Percentiles rank a stretch among this genome's conserved stretches.
phyloP scores from a whole-genome alignment of 2,329 filamentous ascomycete species.

The Lasiodiplodia gonubiensis region DNA sequence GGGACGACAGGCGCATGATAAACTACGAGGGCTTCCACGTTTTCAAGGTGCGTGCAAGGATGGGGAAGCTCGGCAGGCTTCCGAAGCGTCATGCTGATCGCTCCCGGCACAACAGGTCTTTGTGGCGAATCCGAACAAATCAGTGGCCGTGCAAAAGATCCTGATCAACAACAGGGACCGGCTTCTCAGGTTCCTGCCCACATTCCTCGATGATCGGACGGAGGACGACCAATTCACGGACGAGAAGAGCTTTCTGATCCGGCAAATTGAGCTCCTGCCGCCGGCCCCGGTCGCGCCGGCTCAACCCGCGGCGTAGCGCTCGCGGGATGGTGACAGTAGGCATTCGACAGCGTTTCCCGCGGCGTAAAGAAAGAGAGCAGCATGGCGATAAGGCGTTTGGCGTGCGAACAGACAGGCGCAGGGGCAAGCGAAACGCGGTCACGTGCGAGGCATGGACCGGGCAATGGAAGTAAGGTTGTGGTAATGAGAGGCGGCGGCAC shows the following conservation, averaged over 20 bases:
- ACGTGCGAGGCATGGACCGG: neutral
- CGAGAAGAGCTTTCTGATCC: slow-evolving; percentile 95
- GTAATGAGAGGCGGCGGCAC: slow-evolving; percentile 16
- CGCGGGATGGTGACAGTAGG: neutral
- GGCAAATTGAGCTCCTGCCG: slow-evolving; percentile 73
- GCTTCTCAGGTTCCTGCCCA: slow-evolving; percentile 83
- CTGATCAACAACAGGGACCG: slow-evolving; percentile 95
- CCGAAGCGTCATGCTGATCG: slow-evolving; percentile 18
- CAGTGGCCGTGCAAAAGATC: slow-evolving; percentile 92
- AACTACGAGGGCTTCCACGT: slow-evolving; percentile 99
- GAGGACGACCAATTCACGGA: slow-evolving; percentile 99
- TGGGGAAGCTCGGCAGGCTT: slow-evolving; percentile 20
- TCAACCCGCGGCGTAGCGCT: slow-evolving; percentile 10
- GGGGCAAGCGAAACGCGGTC: slow-evolving; percentile 14
- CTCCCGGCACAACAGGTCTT: slow-evolving; percentile 67
- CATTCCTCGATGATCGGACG: slow-evolving; percentile 91
- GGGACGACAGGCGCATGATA: slow-evolving; percentile 97
- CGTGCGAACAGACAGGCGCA: neutral
- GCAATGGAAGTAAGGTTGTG: neutral
- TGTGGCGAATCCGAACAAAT: slow-evolving; percentile 98
- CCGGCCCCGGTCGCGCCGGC: slow-evolving; percentile 37
- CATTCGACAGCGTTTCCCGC: slow-evolving; percentile 10
- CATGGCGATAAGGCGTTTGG: slow-evolving; percentile 12
- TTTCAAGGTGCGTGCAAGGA: slow-evolving; percentile 71
- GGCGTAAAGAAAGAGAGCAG: neutral